Base-by-base conservation (phyloP, 148 eudicot species). In the Suaeda aralocaspica region DNA sequence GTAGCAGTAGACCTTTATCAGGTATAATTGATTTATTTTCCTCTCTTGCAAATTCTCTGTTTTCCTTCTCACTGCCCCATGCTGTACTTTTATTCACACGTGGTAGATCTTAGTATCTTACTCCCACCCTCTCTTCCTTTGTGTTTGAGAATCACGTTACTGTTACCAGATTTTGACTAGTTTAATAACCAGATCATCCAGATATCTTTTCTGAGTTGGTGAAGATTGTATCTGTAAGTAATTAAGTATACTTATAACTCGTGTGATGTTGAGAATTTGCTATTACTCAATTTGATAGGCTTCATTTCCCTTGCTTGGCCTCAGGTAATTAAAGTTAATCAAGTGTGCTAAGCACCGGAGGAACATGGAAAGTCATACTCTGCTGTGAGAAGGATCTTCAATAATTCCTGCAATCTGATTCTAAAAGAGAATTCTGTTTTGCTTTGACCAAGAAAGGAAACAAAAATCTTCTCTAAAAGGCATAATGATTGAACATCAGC, bases 401-500 rank as follows among this genome's bases (percentile, higher is more conserved):
- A 51, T 74, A 66, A 66, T 68, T 69, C 55, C 66, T 81, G 78
- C 79, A 73, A 69, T 63, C 80, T 44, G 74, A 77, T 53, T 62
- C 75, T 12, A 69, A 73, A 68, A 62, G 84, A 81, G n/a, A 48
- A 66, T 58, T 61, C 73, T 62, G 68, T 6, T 56, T 56, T 3
- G n/a, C 31, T 61, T 74, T 66, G 75, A 76, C 63, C 67, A 74
- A 79, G 69, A 74, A 69, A 78, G 67, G 62, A 82, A 80, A 74
- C 74, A 67, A 29, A 52, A 72, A 28, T 57, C 67, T 44, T 76
- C 78, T 48, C 64, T 65, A 55, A 63, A 80, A 71, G 62, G 69
- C 79, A 84, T 71, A 62, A 86, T 87, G 88, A 26, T 69, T 0
- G 88, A 87, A 53, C 82, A 72, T 28, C 84, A 69, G 60, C 78